Conservation (phyloP, 2,329 filamentous ascomycete genomes). For the Calonectria ilicicola region DNA sequence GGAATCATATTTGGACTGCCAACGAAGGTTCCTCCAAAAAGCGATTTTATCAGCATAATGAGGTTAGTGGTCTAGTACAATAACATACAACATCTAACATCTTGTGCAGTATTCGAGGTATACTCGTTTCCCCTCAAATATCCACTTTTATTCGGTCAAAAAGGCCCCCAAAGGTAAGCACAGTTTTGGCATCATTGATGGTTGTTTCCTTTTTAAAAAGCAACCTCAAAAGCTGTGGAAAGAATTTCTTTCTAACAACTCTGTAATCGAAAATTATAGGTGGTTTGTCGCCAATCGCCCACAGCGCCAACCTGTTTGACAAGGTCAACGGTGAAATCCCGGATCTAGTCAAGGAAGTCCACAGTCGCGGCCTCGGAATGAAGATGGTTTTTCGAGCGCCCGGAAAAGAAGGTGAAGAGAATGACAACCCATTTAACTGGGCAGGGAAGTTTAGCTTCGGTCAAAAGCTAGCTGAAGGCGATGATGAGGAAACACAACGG, state of each 20-base stretch:
- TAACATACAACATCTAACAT: not conserved
- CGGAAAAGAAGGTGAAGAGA: constrained; percentile 18
- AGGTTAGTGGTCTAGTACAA: not conserved
- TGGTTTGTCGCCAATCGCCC: constrained; percentile 21
- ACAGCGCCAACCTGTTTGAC: constrained; percentile 27
- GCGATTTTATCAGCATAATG: constrained; percentile 30
- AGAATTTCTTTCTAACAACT: not conserved
- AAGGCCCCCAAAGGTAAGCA: constrained; percentile 26
- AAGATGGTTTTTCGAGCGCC: constrained; percentile 28
- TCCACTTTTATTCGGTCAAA: constrained; percentile 30
- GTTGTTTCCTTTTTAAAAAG: not conserved
- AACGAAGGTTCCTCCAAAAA: constrained; percentile 26
- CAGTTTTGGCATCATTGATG: too few species aligned
- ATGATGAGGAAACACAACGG: constrained; percentile 18
- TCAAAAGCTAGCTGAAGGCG: constrained; percentile 7
- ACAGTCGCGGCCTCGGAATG: constrained; percentile 20
- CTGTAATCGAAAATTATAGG: not conserved
- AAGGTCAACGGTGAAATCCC: constrained; percentile 21
- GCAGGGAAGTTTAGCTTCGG: constrained; percentile 29
- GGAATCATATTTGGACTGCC: constrained; percentile 26
- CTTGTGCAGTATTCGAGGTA: constrained; percentile 19
- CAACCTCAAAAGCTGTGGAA: not conserved
- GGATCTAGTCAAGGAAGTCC: constrained; percentile 16
- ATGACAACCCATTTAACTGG: constrained; percentile 28
- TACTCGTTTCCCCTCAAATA: constrained; percentile 29